These are phyloP conservation scores for Wickerhamomyces mucosus DNA, from an alignment of 805 yeast genomes.

Conservation along the genomic window DNA sequence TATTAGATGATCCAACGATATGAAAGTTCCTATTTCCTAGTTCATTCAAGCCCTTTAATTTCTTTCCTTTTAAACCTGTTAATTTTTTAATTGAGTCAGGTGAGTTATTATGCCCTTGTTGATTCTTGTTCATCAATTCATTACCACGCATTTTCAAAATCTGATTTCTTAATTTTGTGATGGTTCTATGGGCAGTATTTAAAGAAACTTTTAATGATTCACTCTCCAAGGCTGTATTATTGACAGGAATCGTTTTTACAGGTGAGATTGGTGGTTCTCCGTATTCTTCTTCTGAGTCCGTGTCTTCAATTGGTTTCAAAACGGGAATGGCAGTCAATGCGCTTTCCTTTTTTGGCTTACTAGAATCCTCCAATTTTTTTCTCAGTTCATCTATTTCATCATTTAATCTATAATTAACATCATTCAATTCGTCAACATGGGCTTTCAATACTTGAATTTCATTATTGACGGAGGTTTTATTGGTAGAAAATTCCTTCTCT, in stretches of 20 bases:
- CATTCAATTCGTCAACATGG: constrained; percentile 51
- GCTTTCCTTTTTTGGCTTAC: constrained; percentile 8
- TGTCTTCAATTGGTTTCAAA: constrained; percentile 16
- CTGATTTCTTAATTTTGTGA: constrained; percentile 44
- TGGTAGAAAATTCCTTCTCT: constrained; percentile 27
- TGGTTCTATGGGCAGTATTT: constrained; percentile 52
- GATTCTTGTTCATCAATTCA: constrained; percentile 13
- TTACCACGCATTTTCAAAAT: constrained; percentile 18
- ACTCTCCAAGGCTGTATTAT: constrained; percentile 42
- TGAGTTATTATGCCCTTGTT: constrained; percentile 3
- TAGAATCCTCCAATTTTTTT: constrained; percentile 10
- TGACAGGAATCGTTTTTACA: constrained; percentile 26
- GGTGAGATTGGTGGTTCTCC: constrained; percentile 28
- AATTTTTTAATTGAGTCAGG: constrained; percentile 8
- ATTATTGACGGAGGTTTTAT: constrained; percentile 26
- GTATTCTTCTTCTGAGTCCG: constrained; percentile 29
- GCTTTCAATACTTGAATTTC: constrained; percentile 40
- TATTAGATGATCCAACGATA: constrained; percentile 15
- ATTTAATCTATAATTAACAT: constrained; percentile 56
- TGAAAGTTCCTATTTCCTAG: constrained; percentile 10
- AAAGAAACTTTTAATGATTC: constrained; percentile 61
- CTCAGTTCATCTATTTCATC: constrained; percentile 25
- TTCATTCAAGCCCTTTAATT: constrained; percentile 3
- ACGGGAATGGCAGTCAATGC: constrained; percentile 12
- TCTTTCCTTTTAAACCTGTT: background rate